Percentiles rank a stretch among this genome's conserved stretches.
phyloP scores from a whole-genome alignment of 768 basidiomycete species.

The Termitomyces sp. region DNA sequence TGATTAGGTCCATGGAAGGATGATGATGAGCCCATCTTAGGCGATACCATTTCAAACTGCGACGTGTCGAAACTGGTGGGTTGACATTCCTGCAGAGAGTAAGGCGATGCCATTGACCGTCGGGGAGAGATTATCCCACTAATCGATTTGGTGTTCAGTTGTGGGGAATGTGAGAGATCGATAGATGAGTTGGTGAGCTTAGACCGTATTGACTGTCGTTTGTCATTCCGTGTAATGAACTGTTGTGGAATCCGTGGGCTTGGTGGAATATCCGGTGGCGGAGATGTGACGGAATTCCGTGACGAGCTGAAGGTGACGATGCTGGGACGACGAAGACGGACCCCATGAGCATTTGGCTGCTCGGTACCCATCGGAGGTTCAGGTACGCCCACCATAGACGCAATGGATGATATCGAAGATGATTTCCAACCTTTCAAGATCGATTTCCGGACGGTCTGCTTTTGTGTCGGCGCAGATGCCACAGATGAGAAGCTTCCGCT shows the following conservation, averaged over 20 bases:
- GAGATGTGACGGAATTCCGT: slow-evolving; percentile 23
- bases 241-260: slow-evolving; percentile 58
- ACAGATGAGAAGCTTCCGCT: slow-evolving; percentile 9
- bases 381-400: not conserved
- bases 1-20: slow-evolving; percentile 49
- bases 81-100: slow-evolving; percentile 34
- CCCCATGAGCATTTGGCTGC: slow-evolving; percentile 25
- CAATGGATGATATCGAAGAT: slow-evolving; percentile 33
- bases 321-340: slow-evolving; percentile 39
- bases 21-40: slow-evolving; percentile 38
- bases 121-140: slow-evolving; percentile 25
- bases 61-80: slow-evolving; percentile 58
- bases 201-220: slow-evolving; percentile 25
- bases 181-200: slow-evolving; percentile 28
- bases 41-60: slow-evolving; percentile 62
- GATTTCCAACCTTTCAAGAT: slow-evolving; percentile 66
- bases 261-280: slow-evolving; percentile 47
- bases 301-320: slow-evolving; percentile 38
- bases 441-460: slow-evolving; percentile 52
- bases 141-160: slow-evolving; percentile 16
- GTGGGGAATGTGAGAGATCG: slow-evolving; percentile 25
- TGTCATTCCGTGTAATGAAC: slow-evolving; percentile 24
- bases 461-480: slow-evolving; percentile 25
- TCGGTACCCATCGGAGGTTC: slow-evolving; percentile 35
- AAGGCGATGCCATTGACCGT: slow-evolving; percentile 36